Conservation (phyloP, 2,329 filamentous ascomycete species). For the Alternaria panax region DNA sequence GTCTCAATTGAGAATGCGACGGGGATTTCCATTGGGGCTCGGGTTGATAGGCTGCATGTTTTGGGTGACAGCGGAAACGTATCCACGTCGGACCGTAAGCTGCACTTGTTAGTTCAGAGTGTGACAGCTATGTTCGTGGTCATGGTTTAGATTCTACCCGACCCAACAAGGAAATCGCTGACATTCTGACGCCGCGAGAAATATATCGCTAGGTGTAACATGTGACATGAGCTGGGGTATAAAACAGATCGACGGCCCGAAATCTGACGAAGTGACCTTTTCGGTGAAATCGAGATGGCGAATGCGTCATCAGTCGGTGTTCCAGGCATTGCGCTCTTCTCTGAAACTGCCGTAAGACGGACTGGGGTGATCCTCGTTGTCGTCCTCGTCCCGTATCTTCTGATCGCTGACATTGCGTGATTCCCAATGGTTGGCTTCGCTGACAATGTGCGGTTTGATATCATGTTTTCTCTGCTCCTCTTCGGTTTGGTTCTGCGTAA, state of each 20-base stretch:
- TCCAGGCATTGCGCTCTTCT: conserved; percentile 54
- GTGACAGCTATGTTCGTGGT: neutral
- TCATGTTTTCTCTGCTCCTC: conserved; percentile 46
- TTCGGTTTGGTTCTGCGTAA: conserved; percentile 48
- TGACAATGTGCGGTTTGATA: conserved; percentile 48
- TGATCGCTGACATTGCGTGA: conserved; percentile 38
- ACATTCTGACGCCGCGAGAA: conserved; percentile 8
- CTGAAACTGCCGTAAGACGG: conserved; percentile 54
- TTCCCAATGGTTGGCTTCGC: conserved; percentile 57
- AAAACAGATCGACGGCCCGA: conserved; percentile 12
- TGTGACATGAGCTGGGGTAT: conserved; percentile 18
- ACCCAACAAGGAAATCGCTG: neutral
- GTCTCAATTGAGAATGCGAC: neutral
- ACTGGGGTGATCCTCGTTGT: conserved; percentile 30
- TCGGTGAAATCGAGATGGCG: neutral
- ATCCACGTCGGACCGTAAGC: neutral
- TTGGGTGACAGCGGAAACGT: neutral
- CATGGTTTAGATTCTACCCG: neutral
- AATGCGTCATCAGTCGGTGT: conserved; percentile 25
- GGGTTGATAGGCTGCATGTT: neutral
- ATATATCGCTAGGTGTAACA: conserved; percentile 4
- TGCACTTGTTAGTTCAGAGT: neutral
- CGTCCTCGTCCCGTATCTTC: conserved; percentile 20
- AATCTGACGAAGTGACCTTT: conserved; percentile 1
- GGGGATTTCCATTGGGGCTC: neutral